Evolutionary conservation across 495 filamentous ascomycete genomes (phyloP).

Genomic region (Lophiotrema nucula): DNA sequence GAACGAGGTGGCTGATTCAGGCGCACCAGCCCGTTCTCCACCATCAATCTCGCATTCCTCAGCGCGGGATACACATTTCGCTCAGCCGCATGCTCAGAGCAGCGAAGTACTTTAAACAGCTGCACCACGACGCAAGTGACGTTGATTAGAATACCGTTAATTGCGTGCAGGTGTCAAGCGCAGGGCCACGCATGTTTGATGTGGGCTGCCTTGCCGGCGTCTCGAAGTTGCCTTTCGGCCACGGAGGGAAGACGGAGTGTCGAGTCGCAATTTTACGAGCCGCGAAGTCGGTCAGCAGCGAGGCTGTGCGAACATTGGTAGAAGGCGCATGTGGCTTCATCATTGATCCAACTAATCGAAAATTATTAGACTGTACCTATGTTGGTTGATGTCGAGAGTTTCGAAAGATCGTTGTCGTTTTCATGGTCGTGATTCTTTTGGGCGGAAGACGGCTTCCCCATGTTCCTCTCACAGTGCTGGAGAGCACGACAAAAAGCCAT

Average conservation of each 20-base stretch:
- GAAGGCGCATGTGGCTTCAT: no score
- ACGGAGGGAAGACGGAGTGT: neutral
- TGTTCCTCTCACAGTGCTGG: no score
- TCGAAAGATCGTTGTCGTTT: no score
- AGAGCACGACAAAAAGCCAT: no score
- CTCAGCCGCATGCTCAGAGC: neutral
- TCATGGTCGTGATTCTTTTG: no score
- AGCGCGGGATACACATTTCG: neutral
- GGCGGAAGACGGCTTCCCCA: no score
- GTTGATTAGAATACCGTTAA: neutral
- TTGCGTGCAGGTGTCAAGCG: no score
- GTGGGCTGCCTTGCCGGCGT: neutral
- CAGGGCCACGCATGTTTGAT: no score
- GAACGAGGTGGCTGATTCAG: slow-evolving; percentile 7
- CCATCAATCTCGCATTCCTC: neutral
- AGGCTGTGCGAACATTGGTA: no score
- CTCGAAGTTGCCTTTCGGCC: neutral
- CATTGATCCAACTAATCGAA: neutral
- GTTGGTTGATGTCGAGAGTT: no score
- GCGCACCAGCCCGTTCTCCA: neutral
- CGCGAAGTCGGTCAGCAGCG: neutral
- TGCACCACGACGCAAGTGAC: neutral
- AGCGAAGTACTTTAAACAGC: neutral
- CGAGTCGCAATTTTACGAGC: slow-evolving; percentile 9
- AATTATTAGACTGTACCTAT: neutral